Percentiles rank a stretch among this genome's conserved stretches.
These are phyloP conservation scores for Tolypocladium capitatum DNA, from an alignment of 2,329 filamentous ascomycete genomes.

Conservation along the genomic window DNA sequence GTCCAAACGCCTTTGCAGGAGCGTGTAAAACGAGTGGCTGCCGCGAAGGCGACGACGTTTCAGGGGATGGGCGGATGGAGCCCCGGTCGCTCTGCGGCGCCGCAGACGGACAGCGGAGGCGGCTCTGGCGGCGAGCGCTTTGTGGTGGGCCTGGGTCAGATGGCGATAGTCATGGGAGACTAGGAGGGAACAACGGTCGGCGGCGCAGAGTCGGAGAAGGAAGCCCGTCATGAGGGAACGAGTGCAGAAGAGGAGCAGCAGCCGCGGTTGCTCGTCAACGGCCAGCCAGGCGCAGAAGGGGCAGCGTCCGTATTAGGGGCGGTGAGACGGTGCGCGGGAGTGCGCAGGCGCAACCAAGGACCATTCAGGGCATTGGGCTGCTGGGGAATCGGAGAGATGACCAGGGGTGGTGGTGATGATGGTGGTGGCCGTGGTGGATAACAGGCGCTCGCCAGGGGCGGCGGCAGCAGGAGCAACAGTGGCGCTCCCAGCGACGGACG, in stretches of 20 bases:
- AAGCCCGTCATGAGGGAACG: conserved; percentile 31
- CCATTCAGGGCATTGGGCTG: not conserved
- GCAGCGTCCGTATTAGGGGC: not conserved
- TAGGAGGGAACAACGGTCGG: conserved; percentile 30
- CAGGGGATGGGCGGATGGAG: conserved; percentile 22
- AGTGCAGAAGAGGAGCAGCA: conserved; percentile 9
- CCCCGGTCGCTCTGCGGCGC: conserved; percentile 22
- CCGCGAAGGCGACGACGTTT: conserved; percentile 16
- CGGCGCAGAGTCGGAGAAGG: conserved; percentile 32
- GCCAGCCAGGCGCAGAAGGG: not conserved
- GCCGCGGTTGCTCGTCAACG: conserved; percentile 2
- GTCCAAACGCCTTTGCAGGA: conserved; percentile 12
- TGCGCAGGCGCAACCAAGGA: not conserved
- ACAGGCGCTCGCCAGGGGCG: not conserved
- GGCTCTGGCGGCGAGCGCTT: conserved; percentile 30
- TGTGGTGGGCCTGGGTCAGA: conserved; percentile 22
- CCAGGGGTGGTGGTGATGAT: not conserved
- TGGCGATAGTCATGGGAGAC: conserved; percentile 31
- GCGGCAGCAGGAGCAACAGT: not conserved
- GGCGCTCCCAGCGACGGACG: not conserved
- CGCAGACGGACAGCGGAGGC: conserved; percentile 18
- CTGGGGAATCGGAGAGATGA: not conserved
- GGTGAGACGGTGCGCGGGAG: not conserved
- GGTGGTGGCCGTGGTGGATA: not conserved
- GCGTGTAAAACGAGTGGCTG: conserved; percentile 7